phyloP scores from a whole-genome alignment of 2,329 filamentous ascomycete species.

The Exophiala sp. region DNA sequence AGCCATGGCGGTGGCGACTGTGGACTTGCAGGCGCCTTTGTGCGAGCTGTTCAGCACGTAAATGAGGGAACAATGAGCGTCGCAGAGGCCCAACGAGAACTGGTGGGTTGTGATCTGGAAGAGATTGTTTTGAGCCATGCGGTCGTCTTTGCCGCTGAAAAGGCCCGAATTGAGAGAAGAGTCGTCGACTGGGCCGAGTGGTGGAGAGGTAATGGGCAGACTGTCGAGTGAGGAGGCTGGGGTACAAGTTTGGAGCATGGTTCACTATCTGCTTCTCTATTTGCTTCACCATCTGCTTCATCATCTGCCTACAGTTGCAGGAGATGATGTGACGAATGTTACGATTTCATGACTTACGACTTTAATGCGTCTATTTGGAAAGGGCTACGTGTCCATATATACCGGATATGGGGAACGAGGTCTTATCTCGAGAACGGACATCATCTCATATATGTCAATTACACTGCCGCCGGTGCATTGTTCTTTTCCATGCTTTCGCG shows the following conservation, averaged over 20 bases:
- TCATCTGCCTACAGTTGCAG: not conserved
- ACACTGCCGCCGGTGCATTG: too few relatives aligned
- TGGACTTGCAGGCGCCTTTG: constrained; percentile 74
- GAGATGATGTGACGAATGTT: not conserved
- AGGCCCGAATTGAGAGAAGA: constrained; percentile 63
- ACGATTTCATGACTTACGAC: not conserved
- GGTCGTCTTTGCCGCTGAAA: constrained; percentile 89
- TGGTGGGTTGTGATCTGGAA: constrained; percentile 76
- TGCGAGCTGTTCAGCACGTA: constrained; percentile 72
- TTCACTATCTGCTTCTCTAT: not conserved
- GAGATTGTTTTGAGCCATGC: constrained; percentile 87
- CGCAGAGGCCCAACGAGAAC: constrained; percentile 63
- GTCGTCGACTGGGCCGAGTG: constrained; percentile 70
- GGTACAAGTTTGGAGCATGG: too few relatives aligned
- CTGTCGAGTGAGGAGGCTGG: not conserved
- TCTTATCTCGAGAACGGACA: not conserved
- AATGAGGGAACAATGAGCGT: constrained; percentile 64
- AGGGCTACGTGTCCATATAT: too few relatives aligned
- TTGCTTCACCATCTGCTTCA: not conserved
- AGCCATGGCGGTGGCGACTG: constrained; percentile 71
- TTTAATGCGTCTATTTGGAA: too few relatives aligned
- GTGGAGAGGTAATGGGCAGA: constrained; percentile 46
- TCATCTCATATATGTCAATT: too few relatives aligned
- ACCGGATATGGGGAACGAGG: too few relatives aligned
- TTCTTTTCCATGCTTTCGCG: too few relatives aligned